phyloP scores from a whole-genome alignment of 345 rosid species.

The Streptanthus diversifolius region DNA sequence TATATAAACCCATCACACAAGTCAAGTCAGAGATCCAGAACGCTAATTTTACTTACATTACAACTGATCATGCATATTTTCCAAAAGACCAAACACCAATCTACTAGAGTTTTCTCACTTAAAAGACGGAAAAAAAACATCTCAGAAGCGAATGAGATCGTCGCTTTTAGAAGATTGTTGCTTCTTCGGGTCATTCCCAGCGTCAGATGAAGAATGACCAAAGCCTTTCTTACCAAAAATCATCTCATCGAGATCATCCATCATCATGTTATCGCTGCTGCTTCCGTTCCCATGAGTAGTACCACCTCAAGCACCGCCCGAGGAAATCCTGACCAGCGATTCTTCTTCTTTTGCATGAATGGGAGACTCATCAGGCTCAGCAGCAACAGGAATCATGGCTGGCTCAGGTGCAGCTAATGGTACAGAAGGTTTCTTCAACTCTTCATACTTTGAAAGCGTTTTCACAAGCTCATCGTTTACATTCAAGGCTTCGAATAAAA shows the following conservation, averaged over 20 bases:
- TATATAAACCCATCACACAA: neutral
- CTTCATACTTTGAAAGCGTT: slow-evolving; percentile 63
- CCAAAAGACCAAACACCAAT: slow-evolving; percentile 10
- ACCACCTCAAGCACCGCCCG: slow-evolving; percentile 40
- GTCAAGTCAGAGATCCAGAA: neutral
- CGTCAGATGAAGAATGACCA: slow-evolving; percentile 36
- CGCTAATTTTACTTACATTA: neutral
- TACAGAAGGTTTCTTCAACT: slow-evolving; percentile 51
- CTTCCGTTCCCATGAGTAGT: slow-evolving; percentile 37
- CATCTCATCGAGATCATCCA: slow-evolving; percentile 97
- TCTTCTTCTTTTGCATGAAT: slow-evolving; percentile 51
- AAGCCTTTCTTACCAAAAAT: slow-evolving; percentile 79
- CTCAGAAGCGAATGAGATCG: slow-evolving; percentile 69
- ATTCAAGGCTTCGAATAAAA: slow-evolving; percentile 88
- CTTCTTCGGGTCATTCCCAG: slow-evolving; percentile 48
- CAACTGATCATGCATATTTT: neutral
- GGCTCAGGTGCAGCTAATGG: slow-evolving; percentile 56
- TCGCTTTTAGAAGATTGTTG: slow-evolving; percentile 61
- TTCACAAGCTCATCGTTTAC: slow-evolving; percentile 87
- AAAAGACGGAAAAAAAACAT: neutral
- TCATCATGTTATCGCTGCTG: slow-evolving; percentile 74
- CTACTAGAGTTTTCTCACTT: neutral
- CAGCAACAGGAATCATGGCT: slow-evolving; percentile 77
- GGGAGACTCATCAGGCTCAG: slow-evolving; percentile 55
- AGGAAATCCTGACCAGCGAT: slow-evolving; percentile 53